Conservation (phyloP, 176 grass and related monocot species). For the Dendrocalamus sinicus region DNA sequence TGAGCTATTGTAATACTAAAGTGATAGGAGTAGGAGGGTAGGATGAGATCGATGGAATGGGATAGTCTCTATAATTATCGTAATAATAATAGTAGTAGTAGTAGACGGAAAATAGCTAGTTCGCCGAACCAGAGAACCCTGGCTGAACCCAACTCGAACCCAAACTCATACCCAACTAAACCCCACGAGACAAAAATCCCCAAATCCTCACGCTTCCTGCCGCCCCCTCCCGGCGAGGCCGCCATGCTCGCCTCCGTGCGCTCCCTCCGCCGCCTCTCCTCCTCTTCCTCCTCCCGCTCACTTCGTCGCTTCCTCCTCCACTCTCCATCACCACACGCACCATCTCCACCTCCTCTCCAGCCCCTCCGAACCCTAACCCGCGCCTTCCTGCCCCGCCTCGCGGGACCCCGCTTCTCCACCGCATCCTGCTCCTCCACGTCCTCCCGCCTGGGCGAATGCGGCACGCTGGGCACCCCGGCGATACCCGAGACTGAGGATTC, state of each 20-base stretch:
- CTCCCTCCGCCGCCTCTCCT: constrained; percentile 52
- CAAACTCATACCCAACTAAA: neutral
- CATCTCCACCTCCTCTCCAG: constrained; percentile 27
- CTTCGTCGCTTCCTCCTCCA: constrained; percentile 15
- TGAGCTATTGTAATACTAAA: too few species aligned
- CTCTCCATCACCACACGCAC: neutral
- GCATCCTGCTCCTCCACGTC: neutral
- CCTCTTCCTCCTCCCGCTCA: constrained; percentile 1
- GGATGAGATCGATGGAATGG: too few species aligned
- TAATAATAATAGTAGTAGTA: too few species aligned
- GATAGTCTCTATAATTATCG: too few species aligned
- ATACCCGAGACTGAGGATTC: constrained; percentile 26
- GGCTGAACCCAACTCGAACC: neutral
- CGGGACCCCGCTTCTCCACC: constrained; percentile 34
- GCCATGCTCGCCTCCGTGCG: constrained; percentile 65
- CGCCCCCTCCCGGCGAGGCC: constrained; percentile 25
- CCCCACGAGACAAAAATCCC: neutral
- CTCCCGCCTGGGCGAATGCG: constrained; percentile 36
- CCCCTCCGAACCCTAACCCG: constrained; percentile 44
- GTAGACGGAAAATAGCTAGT: too few species aligned
- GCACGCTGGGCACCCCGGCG: neutral
- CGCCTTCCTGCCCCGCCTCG: constrained; percentile 36
- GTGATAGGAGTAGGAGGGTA: too few species aligned
- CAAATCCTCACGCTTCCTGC: constrained; percentile 19
- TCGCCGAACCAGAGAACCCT: neutral